Conservation (phyloP, 2,329 filamentous ascomycete genomes). For the Metarhizium robertsii region DNA sequence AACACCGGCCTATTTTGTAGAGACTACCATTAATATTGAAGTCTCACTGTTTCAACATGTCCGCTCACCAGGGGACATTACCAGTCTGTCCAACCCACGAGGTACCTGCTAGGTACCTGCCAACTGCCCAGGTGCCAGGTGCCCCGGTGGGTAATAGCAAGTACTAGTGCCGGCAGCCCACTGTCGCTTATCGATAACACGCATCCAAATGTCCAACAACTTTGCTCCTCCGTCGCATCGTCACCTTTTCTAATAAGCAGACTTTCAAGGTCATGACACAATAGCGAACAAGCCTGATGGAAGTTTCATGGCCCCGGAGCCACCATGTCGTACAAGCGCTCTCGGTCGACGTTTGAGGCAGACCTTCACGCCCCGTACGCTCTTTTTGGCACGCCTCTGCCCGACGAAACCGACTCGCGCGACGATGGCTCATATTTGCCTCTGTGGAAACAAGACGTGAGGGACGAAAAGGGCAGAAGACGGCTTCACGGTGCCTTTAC, state of each 20-base stretch:
- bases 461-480: slow-evolving; percentile 83
- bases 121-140: too few relatives aligned
- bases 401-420: slow-evolving; percentile 65
- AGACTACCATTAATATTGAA: too few relatives aligned
- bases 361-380: slow-evolving; percentile 67
- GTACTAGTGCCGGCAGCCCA: too few relatives aligned
- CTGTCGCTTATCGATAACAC: too few relatives aligned
- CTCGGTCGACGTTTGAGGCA: slow-evolving; percentile 67
- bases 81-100: too few relatives aligned
- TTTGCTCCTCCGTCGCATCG: background rate
- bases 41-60: too few relatives aligned
- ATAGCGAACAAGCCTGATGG: background rate
- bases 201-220: background rate
- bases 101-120: too few relatives aligned
- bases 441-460: slow-evolving; percentile 97
- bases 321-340: slow-evolving; percentile 70
- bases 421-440: slow-evolving; percentile 91
- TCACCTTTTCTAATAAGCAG: background rate
- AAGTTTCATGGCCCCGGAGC: slow-evolving; percentile 6
- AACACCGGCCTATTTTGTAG: too few relatives aligned
- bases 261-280: background rate
- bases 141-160: too few relatives aligned
- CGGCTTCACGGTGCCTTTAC: slow-evolving; percentile 93
- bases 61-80: too few relatives aligned
- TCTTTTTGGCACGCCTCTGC: slow-evolving; percentile 76